Percentiles rank a stretch among this genome's conserved stretches.
Evolutionary conservation across 306 rosid species (phyloP).

Genomic region (Inga laurina): DNA sequence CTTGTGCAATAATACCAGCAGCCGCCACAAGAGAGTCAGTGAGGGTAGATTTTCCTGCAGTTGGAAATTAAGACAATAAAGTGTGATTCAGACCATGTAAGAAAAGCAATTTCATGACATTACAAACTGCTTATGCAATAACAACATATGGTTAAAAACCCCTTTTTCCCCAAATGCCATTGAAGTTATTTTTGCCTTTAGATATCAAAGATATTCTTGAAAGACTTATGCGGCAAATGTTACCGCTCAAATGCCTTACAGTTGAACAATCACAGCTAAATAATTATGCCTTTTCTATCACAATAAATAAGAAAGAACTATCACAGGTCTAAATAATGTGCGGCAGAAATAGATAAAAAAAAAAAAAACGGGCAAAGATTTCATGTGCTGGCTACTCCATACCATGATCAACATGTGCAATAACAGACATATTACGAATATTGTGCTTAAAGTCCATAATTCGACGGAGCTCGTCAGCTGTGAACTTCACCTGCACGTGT

Average conservation of each 20-base stretch:
- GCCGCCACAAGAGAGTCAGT: constrained; percentile 88
- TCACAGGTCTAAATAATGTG: background rate
- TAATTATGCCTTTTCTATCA: background rate
- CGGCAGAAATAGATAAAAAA: background rate
- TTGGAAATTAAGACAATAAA: background rate
- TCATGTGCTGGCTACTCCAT: background rate
- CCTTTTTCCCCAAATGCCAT: background rate
- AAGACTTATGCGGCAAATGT: background rate
- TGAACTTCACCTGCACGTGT: constrained; percentile 67
- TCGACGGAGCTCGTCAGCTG: constrained; percentile 65
- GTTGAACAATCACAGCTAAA: background rate
- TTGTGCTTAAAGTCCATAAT: constrained; percentile 70
- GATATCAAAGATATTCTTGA: background rate
- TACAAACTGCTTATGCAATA: background rate
- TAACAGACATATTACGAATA: constrained; percentile 77
- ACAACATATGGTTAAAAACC: background rate
- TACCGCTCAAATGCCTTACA: background rate
- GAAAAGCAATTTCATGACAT: background rate
- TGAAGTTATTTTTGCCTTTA: background rate
- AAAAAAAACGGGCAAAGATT: background rate
- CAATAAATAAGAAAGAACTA: background rate
- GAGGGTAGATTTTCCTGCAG: constrained; percentile 68
- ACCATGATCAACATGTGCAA: constrained; percentile 75
- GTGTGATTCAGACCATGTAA: background rate
- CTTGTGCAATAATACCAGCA: constrained; percentile 85